A percentile compares a stretch with the other conserved stretches of the same genome.
Evolutionary conservation across 306 rosid genomes (phyloP).

Genomic region (Vigna hirtella): DNA sequence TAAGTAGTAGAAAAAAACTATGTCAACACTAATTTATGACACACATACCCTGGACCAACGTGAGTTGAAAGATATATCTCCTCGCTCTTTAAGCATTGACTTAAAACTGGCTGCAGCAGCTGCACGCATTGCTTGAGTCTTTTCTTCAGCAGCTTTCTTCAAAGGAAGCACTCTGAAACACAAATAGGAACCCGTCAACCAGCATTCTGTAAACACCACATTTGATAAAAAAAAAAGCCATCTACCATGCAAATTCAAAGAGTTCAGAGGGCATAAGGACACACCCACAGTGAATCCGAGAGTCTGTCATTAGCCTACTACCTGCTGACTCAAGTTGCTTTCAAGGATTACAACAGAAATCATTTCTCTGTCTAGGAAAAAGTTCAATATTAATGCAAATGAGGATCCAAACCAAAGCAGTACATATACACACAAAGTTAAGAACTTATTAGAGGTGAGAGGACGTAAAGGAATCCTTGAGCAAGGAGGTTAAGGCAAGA

Average conservation of each 20-base stretch:
- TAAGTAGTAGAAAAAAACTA: conserved; percentile 27
- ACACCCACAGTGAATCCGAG: conserved; percentile 70
- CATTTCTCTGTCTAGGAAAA: conserved; percentile 83
- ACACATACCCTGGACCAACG: conserved; percentile 95
- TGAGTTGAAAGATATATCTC: conserved; percentile 76
- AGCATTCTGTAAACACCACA: conserved; percentile 35
- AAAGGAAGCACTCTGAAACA: conserved; percentile 82
- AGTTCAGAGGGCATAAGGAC: conserved; percentile 63
- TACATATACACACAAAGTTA: conserved; percentile 46
- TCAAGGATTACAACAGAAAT: conserved; percentile 74
- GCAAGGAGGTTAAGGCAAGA: too few relatives aligned
- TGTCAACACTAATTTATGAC: conserved; percentile 34
- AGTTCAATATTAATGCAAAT: conserved; percentile 66
- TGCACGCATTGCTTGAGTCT: conserved; percentile 75
- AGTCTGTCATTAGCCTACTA: conserved; percentile 85
- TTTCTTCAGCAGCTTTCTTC: conserved; percentile 89
- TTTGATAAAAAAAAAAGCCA: conserved; percentile 38
- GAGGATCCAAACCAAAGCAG: conserved; percentile 53
- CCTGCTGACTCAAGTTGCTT: conserved; percentile 85
- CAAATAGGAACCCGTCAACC: conserved; percentile 46
- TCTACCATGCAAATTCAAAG: conserved; percentile 66
- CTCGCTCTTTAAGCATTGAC: conserved; percentile 81
- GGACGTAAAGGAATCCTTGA: too few relatives aligned
- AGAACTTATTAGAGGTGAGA: conserved; percentile 10
- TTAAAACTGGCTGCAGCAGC: conserved; percentile 75